Evolutionary conservation across 2,329 filamentous ascomycete species (phyloP), one percentile per base, ranked within the genome.

Genomic region (Ophiostoma tasmaniense): DNA sequence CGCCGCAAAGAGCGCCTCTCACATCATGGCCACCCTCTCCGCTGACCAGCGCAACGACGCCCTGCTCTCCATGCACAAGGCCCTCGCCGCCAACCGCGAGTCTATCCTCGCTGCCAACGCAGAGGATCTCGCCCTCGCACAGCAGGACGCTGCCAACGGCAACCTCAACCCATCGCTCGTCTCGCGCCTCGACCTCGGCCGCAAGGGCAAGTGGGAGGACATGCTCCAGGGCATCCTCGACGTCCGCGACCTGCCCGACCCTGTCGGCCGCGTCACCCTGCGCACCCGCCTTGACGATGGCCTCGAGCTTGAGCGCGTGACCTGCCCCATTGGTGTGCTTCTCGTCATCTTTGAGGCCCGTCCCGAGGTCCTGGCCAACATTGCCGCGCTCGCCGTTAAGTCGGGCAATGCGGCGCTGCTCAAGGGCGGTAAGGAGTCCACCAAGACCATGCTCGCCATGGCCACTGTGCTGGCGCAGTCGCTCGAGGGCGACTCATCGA

Each of bases 311-410:
- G 92, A 97, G 77, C 89, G 93, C 72, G 90, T 97, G 64, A 93
- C 92, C 55, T 97, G 92, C 77, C 95, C 95, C 6, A 98, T 99
- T 74, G 95, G 95, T 70, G 93, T 98, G n/a, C 86, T 99, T 59
- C 86, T 99, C 73, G 95, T 99, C 80, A 98, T 99, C 76, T 99
- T 99, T 76, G 95, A 99, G 81, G 95, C 95, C 45, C 90, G 95
- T 8, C 95, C 95, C 7, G 95, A 99, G 80, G 95, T 99, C 73
- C 97, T 99, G 76, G 95, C 94, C 76, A 99, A 99, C 79, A 98
- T 99, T 76, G 93, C 95, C 72, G 92, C 93, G 3, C 84, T 99
- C 30, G 93, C 95, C 50, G 91, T 99, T 79, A 99, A 99, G 79
- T 98, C 94, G 14, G 95, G 93, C 75, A 99, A 99, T 79, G 91